Conservation (phyloP, 352 stramenopile genomes). For the Phytophthora europaea region DNA sequence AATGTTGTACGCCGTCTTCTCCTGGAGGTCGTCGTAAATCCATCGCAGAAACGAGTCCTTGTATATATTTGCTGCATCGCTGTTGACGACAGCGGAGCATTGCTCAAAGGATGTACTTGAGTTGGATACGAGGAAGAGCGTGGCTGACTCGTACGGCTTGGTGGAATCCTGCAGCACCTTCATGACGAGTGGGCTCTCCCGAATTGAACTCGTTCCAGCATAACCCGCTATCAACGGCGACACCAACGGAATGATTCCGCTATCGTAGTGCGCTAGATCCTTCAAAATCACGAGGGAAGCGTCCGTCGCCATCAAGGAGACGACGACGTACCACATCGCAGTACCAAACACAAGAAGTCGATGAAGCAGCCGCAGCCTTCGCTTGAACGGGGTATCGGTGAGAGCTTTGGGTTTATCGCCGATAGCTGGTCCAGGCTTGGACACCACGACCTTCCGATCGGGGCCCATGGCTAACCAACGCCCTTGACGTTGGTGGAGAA, state of each 20-base stretch:
- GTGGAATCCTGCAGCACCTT: slow-evolving; percentile 40
- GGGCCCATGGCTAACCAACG: slow-evolving; percentile 8
- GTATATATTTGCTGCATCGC: slow-evolving; percentile 41
- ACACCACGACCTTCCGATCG: slow-evolving; percentile 32
- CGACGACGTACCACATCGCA: slow-evolving; percentile 39
- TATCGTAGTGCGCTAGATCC: slow-evolving; percentile 28
- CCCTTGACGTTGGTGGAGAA: slow-evolving; percentile 10
- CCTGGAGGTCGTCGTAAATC: slow-evolving; percentile 39
- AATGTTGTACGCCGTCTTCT: slow-evolving; percentile 50
- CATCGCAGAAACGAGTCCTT: slow-evolving; percentile 37
- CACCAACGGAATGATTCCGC: not conserved
- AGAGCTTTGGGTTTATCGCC: slow-evolving; percentile 8
- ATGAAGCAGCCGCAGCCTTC: slow-evolving; percentile 26
- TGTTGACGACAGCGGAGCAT: slow-evolving; percentile 5
- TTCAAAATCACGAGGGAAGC: slow-evolving; percentile 34
- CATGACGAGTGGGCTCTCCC: slow-evolving; percentile 43
- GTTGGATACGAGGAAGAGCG: slow-evolving; percentile 45
- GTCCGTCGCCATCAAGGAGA: slow-evolving; percentile 42
- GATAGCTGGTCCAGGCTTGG: slow-evolving; percentile 11
- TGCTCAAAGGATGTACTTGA: slow-evolving; percentile 29
- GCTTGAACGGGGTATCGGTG: slow-evolving; percentile 25
- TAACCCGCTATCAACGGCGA: slow-evolving; percentile 44
- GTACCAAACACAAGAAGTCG: slow-evolving; percentile 32
- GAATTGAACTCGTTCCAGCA: slow-evolving; percentile 34
- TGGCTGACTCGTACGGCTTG: slow-evolving; percentile 30